Conservation (phyloP, 2,329 filamentous ascomycete genomes). For the Coleophoma eucalyptorum region DNA sequence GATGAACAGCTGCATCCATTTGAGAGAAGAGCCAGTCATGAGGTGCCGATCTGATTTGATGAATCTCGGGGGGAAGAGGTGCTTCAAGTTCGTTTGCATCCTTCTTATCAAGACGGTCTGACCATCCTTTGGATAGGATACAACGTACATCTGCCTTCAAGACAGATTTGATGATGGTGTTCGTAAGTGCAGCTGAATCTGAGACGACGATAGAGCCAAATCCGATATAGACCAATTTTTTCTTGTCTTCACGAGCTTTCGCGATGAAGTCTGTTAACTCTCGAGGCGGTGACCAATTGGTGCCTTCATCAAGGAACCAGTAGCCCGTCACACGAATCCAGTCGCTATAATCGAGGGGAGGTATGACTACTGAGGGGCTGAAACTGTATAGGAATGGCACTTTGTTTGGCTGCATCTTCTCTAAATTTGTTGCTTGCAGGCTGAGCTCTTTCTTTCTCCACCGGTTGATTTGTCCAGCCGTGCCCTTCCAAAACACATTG, state of each 20-base stretch:
- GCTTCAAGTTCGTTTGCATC: conserved; percentile 51
- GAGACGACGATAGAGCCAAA: conserved; percentile 95
- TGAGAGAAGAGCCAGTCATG: conserved; percentile 97
- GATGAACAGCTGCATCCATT: conserved; percentile 91
- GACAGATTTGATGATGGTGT: conserved; percentile 90
- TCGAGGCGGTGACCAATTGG: conserved; percentile 65
- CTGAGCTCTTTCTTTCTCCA: conserved; percentile 83
- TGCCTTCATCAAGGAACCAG: conserved; percentile 87
- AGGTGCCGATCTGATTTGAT: conserved; percentile 83
- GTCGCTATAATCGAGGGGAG: conserved; percentile 91
- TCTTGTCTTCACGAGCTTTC: conserved; percentile 74
- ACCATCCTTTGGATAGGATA: conserved; percentile 96
- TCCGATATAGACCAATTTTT: conserved; percentile 94
- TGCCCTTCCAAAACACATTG: conserved; percentile 93
- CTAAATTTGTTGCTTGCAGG: conserved; percentile 75
- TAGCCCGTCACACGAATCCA: conserved; percentile 98
- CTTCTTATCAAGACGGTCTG: conserved; percentile 69
- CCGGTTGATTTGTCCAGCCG: conserved; percentile 83
- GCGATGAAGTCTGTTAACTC: conserved; percentile 79
- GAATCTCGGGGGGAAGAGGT: conserved; percentile 73
- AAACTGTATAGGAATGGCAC: conserved; percentile 99
- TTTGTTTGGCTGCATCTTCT: conserved; percentile 93
- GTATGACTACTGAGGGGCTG: conserved; percentile 87
- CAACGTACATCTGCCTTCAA: conserved; percentile 89
- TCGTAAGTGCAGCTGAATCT: conserved; percentile 82